Percentiles rank a stretch among this genome's conserved stretches.
phyloP scores from a whole-genome alignment of 495 filamentous ascomycete genomes.

The Astrothelium subdiscretum region DNA sequence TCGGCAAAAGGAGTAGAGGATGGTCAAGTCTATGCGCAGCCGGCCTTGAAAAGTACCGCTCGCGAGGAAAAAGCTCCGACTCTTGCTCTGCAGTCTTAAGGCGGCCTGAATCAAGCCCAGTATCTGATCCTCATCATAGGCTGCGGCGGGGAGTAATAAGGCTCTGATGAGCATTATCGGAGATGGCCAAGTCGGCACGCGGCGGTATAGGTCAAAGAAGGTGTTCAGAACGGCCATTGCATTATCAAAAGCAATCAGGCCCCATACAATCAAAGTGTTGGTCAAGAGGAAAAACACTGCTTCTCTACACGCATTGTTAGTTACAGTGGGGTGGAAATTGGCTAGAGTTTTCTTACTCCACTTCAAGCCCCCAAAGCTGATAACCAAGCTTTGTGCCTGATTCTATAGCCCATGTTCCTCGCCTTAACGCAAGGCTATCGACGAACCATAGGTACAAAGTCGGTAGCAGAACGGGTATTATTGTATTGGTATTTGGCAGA shows the following conservation, averaged over 20 bases:
- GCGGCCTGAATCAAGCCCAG: slow-evolving; percentile 44
- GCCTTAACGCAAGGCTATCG: slow-evolving; percentile 46
- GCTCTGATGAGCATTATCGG: slow-evolving; percentile 36
- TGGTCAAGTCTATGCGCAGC: slow-evolving; percentile 52
- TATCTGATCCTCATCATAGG: slow-evolving; percentile 42
- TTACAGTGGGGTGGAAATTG: not conserved
- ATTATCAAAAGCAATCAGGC: slow-evolving; percentile 53
- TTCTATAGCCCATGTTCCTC: slow-evolving; percentile 57
- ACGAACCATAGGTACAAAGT: slow-evolving; percentile 58
- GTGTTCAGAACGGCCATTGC: slow-evolving; percentile 45
- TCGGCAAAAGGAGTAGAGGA: slow-evolving; percentile 61
- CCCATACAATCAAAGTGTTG: slow-evolving; percentile 52
- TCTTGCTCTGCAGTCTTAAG: slow-evolving; percentile 41
- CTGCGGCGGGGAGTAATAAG: slow-evolving; percentile 28
- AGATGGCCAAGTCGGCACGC: slow-evolving; percentile 30
- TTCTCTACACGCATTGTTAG: slow-evolving; percentile 29
- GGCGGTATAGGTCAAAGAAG: slow-evolving; percentile 39
- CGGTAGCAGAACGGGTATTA: slow-evolving; percentile 45
- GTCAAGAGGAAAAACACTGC: slow-evolving; percentile 56
- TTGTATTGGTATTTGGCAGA: slow-evolving; percentile 40
- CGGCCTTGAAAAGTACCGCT: slow-evolving; percentile 50
- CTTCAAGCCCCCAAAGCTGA: slow-evolving; percentile 48
- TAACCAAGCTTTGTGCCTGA: slow-evolving; percentile 47
- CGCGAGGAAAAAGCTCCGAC: slow-evolving; percentile 57
- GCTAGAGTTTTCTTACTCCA: slow-evolving; percentile 34